Base-by-base conservation (phyloP, 1,284 basidiomycete genomes). In the Trichosporon sp. region DNA sequence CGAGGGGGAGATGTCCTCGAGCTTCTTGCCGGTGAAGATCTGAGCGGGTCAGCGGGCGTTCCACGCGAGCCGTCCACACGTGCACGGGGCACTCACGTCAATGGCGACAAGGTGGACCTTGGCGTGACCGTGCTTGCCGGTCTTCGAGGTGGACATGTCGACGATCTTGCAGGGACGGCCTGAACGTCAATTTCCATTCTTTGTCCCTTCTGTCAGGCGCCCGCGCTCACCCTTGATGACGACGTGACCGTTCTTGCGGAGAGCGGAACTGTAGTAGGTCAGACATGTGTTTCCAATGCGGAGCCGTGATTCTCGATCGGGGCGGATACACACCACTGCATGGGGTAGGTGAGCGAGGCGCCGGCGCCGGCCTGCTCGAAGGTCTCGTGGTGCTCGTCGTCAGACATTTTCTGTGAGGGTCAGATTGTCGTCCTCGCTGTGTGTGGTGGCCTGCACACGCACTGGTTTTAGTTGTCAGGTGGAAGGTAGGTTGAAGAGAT, bases 141-240 rank as follows among this genome's bases (percentile, higher is more conserved):
- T 82, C 80, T 99, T 99, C 84, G 96, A 99, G 87, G 97, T 99
- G 76, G 96, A 98, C 96, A 99, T 99, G 82, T 95, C 94, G 80
- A 96, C 91, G 86, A 97, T 96, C 89, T 98, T 98, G 93, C 96
- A 99, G 77, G 96, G 96, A 80, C 95, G 91, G 79, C 91, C 88
- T 70, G 59, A 67, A 43, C 54, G 69, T 66, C 59, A 66, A 40
- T 66, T 37, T 31, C n/a, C n/a, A 16, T 54, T 19, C 48, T 37
- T 35, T 32, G 31, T 5, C 19, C 3, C 21, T 26, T 10, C 8
- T 54, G 11, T 10, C 8, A 19, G 21, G 19, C 19, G 16, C 14
- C 51, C n/a, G 51, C 51, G 61, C 70, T 68, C 65, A 71, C 71
- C 59, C 89, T 98, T 98, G 88, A 99, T 98, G 84, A 96, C 92